Percentiles rank a stretch among this genome's conserved stretches.
Conservation (phyloP, 148 eudicot species). For the Rhododendron kiyosumense region DNA sequence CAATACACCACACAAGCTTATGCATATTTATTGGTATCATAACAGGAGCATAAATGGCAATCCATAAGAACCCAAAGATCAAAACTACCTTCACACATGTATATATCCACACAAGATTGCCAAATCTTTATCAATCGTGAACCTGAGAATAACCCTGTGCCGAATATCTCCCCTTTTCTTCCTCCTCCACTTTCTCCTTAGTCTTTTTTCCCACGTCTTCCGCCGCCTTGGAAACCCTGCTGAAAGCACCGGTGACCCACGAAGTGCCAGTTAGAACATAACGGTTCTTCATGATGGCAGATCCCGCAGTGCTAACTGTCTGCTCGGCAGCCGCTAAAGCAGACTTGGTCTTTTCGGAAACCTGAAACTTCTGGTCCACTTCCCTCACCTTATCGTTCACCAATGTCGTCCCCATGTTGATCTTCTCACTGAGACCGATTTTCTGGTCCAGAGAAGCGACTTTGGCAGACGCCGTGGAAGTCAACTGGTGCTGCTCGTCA, state of each 20-base stretch:
- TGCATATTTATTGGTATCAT: neutral
- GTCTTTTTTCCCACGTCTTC: conserved; percentile 75
- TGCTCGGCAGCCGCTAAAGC: conserved; percentile 84
- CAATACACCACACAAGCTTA: neutral
- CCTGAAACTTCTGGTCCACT: conserved; percentile 45
- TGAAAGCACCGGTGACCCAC: conserved; percentile 90
- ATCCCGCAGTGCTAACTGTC: conserved; percentile 75
- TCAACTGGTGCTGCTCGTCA: conserved; percentile 70
- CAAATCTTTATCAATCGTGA: conserved; percentile 10
- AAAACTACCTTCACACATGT: neutral
- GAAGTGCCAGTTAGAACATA: conserved; percentile 76
- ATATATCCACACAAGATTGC: neutral
- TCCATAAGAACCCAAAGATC: neutral
- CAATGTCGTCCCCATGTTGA: conserved; percentile 59
- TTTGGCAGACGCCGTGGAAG: conserved; percentile 77
- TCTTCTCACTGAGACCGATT: conserved; percentile 72
- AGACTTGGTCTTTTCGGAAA: conserved; percentile 77
- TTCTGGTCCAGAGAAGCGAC: conserved; percentile 84
- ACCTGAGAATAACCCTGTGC: conserved; percentile 47
- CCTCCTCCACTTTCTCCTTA: conserved; percentile 60
- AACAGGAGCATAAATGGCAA: neutral
- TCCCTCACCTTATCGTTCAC: conserved; percentile 85
- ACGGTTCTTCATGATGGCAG: conserved; percentile 85
- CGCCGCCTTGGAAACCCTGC: conserved; percentile 67
- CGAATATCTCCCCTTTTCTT: conserved; percentile 35